Evolutionary conservation across 345 rosid species (phyloP).

Genomic region (Dipteronia dyeriana): DNA sequence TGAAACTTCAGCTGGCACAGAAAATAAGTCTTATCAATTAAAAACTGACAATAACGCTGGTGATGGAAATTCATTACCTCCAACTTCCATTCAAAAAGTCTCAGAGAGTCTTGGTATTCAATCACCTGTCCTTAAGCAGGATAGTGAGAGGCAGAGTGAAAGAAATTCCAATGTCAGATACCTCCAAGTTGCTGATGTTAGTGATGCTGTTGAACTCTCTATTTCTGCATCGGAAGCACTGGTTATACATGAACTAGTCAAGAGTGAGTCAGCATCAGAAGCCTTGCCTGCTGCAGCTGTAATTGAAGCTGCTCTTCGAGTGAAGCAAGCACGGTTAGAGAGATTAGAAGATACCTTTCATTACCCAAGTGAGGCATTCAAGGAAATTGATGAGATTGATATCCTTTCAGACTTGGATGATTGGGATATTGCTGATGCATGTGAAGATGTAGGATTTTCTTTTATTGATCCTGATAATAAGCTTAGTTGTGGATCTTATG

Average conservation of each 20-base stretch:
- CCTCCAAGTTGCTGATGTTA: conserved; percentile 34
- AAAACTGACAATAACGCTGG: conserved; percentile 8
- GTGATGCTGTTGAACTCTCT: conserved; percentile 54
- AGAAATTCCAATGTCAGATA: conserved; percentile 25
- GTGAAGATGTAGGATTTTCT: conserved; percentile 54
- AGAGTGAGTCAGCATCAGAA: conserved; percentile 34
- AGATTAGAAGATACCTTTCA: conserved; percentile 23
- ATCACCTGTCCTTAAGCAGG: conserved; percentile 1
- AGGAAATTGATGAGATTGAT: conserved; percentile 39
- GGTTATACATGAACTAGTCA: conserved; percentile 53
- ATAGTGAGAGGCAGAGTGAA: conserved; percentile 13
- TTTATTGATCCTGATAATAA: conserved; percentile 22
- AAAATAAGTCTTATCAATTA: conserved; percentile 12
- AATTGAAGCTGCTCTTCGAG: conserved; percentile 57
- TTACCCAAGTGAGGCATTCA: conserved; percentile 16
- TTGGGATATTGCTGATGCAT: conserved; percentile 47
- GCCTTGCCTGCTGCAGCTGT: conserved; percentile 38
- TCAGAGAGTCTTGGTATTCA: conserved; percentile 16
- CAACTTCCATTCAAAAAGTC: conserved; percentile 13
- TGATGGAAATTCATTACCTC: conserved; percentile 11
- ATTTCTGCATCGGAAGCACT: conserved; percentile 75
- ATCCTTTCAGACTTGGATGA: conserved; percentile 47
- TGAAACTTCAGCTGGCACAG: conserved; percentile 26
- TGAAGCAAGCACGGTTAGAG: conserved; percentile 63
- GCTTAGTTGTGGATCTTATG: conserved; percentile 27